Base-by-base conservation (phyloP, 2,329 filamentous ascomycete species). In the Cladosporium austrohemisphaericum region DNA sequence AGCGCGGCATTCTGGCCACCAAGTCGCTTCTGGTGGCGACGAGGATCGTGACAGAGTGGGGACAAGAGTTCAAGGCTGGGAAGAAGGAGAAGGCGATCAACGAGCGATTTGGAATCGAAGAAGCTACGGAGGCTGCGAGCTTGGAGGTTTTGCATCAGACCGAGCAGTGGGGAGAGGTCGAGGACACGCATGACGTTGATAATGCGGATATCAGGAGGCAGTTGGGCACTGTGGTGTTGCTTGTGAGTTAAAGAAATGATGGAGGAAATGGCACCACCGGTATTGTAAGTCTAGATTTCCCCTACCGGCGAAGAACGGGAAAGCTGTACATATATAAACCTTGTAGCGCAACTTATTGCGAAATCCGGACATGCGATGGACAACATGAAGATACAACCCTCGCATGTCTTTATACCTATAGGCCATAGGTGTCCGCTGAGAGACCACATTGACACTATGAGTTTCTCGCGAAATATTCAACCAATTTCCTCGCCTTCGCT, bases 171-270 rank as follows among this genome's bases (percentile, higher is more conserved):
- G 93, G 93, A 7, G 91, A 95, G 74, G 93, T 98, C 1, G 93
- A 98, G 68, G 91, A 98, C 69, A 95, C 91, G 22, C 93, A 98
- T 70, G 93, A 98, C 74, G 93, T 98, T 1, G 86, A 95, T 61
- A 87, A 84, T 68, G 92, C 95, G 69, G 93, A 98, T 68, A 60
- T 97, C 57, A 80, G 82, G 64, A 79, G 92, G 61, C 93, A 97
- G 71, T 72, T 97, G 52, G 93, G 92, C 11, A 94, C 89, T 65
- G 87, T 89, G 9, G 77, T 95, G 13, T 65, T 97, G 62, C 71
- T 97, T 41, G 86, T 96, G 8, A 63, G 60, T 47, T 67, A 47
- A 19, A 36, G 44, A 20, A n/a, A 13, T 31, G 33, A 31, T n/a
- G n/a, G 36, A 16, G 20, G 16, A 28, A 7, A 4, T 41, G 20